Conservation (phyloP, 805 yeast genomes). For the Suhomyces faveliae region DNA sequence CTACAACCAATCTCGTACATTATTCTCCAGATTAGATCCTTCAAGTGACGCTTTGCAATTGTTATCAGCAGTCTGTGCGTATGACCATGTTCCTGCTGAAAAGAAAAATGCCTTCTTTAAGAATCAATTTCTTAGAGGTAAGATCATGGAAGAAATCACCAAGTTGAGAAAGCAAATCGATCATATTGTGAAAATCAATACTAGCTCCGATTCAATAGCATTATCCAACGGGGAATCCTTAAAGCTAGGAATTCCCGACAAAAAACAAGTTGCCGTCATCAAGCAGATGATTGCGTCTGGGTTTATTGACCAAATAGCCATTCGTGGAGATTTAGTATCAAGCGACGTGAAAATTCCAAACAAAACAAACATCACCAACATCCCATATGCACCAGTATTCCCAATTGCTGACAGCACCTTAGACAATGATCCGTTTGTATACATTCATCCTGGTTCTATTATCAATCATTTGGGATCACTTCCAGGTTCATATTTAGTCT, state of each 20-base stretch:
- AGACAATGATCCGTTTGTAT: conserved; percentile 56
- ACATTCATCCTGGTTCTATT: conserved; percentile 77
- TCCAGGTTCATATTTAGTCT: conserved; percentile 81
- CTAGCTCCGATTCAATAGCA: conserved; percentile 60
- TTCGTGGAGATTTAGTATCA: conserved; percentile 73
- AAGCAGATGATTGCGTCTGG: conserved; percentile 95
- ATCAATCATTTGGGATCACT: conserved; percentile 56
- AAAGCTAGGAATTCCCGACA: conserved; percentile 65
- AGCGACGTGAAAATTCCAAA: conserved; percentile 61
- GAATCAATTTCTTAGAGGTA: conserved; percentile 68
- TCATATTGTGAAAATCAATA: conserved; percentile 67
- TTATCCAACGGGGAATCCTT: conserved; percentile 34
- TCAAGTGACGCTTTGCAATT: conserved; percentile 72
- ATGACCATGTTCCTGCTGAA: conserved; percentile 63
- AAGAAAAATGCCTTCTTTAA: conserved; percentile 49
- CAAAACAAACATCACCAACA: conserved; percentile 52
- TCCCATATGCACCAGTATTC: conserved; percentile 65
- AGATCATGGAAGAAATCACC: conserved; percentile 79
- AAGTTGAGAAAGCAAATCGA: conserved; percentile 80
- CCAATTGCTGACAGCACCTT: conserved; percentile 36
- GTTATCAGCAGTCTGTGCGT: conserved; percentile 83
- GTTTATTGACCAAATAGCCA: conserved; percentile 85
- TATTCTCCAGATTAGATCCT: conserved; percentile 67
- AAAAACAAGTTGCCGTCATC: conserved; percentile 67
- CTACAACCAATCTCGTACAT: conserved; percentile 56